These are phyloP conservation scores for Yarrowia divulgata DNA, from an alignment of 805 yeast genomes.

Conservation along the genomic window DNA sequence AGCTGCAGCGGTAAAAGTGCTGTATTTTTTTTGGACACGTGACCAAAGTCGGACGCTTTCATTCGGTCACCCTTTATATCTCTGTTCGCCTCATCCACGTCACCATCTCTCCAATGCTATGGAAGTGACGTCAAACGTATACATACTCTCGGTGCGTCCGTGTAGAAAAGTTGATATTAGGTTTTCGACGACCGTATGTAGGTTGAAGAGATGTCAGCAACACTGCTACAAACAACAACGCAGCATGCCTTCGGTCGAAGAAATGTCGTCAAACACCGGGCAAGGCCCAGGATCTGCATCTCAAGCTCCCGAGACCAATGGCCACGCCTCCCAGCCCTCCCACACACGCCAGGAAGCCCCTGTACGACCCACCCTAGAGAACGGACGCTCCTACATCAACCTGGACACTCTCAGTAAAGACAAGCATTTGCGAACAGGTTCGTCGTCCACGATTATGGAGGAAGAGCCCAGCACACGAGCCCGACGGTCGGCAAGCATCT, in stretches of 20 bases:
- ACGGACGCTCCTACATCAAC: constrained; percentile 39
- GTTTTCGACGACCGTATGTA: constrained; percentile 19
- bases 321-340: constrained; percentile 14
- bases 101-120: background rate
- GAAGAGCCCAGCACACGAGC: constrained; percentile 28
- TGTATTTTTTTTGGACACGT: no score
- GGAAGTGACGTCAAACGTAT: background rate
- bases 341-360: background rate
- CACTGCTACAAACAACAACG: constrained; percentile 15
- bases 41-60: no score
- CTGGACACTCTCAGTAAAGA: constrained; percentile 36
- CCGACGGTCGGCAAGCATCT: constrained; percentile 19
- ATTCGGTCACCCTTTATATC: no score
- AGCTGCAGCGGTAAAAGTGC: no score
- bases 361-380: constrained; percentile 17
- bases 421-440: constrained; percentile 10
- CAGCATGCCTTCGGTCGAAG: constrained; percentile 38
- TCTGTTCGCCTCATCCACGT: background rate
- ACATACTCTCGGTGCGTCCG: background rate
- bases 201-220: constrained; percentile 36
- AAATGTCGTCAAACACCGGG: constrained; percentile 17
- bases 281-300: constrained; percentile 8
- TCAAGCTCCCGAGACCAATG: constrained; percentile 2
- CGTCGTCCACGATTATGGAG: constrained; percentile 28
- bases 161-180: constrained; percentile 16